Percentiles rank a stretch among this genome's conserved stretches.
These are phyloP conservation scores for Takashimella tepidaria DNA, from an alignment of 1,284 basidiomycete species.

Conservation along the genomic window DNA sequence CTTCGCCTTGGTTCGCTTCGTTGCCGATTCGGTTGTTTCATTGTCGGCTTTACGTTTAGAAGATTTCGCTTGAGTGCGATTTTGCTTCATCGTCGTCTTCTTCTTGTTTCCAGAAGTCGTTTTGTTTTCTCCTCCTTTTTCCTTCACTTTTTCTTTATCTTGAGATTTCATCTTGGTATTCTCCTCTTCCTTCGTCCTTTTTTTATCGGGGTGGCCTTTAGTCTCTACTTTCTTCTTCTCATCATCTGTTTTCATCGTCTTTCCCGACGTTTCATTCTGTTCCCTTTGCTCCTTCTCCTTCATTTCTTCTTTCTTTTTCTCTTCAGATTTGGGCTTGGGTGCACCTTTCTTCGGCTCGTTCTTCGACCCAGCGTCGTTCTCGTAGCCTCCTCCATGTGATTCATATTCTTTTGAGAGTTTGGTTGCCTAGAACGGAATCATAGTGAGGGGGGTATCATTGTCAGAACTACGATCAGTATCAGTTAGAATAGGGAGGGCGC, in stretches of 20 bases:
- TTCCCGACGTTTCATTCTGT: too few species aligned
- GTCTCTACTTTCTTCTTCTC: constrained; percentile 6
- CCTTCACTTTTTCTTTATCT: not conserved
- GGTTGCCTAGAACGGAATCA: constrained; percentile 31
- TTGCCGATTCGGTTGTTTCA: not conserved
- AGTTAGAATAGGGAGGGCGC: too few species aligned
- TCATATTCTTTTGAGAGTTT: constrained; percentile 49
- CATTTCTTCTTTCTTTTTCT: constrained; percentile 22
- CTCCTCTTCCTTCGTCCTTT: constrained; percentile 4
- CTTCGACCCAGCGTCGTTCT: constrained; percentile 47
- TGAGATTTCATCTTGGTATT: constrained; percentile 8
- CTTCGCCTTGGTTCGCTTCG: constrained; percentile 2
- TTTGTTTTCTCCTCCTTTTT: constrained; percentile 3
- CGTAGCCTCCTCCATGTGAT: constrained; percentile 46
- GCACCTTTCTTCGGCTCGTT: constrained; percentile 47
- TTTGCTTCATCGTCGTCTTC: constrained; percentile 1
- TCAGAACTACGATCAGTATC: not conserved
- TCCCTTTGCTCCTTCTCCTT: too few species aligned
- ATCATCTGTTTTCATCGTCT: constrained; percentile 1
- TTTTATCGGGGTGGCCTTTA: not conserved
- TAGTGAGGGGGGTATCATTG: not conserved
- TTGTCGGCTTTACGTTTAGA: too few species aligned
- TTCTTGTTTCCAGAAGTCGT: not conserved
- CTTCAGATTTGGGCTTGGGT: constrained; percentile 43
- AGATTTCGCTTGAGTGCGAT: not conserved